Evolutionary conservation across 495 filamentous ascomycete genomes (phyloP).

Genomic region (Pyronema omphalodes): DNA sequence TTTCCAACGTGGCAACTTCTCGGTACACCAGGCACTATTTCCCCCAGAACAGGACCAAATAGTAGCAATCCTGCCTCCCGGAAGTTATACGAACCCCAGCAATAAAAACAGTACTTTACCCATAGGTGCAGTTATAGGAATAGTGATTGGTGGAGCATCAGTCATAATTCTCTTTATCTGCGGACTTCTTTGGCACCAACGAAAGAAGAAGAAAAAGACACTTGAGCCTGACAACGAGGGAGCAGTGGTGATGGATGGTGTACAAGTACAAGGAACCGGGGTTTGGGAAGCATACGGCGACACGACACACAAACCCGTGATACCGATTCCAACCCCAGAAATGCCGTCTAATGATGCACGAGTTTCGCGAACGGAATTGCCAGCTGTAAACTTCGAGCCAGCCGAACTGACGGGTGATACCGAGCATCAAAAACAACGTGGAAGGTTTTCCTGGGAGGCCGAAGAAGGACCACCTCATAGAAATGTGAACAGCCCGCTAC

Average conservation of each 20-base stretch:
- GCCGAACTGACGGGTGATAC: not conserved
- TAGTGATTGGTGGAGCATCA: not conserved
- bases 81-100: not conserved
- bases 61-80: not conserved
- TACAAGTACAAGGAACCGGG: not conserved
- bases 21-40: conserved; percentile 39
- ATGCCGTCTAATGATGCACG: not conserved
- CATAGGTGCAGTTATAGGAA: not conserved
- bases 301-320: not conserved
- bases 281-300: not conserved
- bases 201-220: not conserved
- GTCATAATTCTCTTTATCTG: not conserved
- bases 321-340: not conserved
- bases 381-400: not conserved
- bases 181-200: not conserved
- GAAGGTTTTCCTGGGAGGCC: not conserved
- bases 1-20: conserved; percentile 44
- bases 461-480: not conserved
- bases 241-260: not conserved
- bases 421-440: not conserved
- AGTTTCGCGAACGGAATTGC: not conserved
- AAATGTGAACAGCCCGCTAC: not conserved
- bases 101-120: not conserved
- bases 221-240: not conserved
- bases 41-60: conserved; percentile 26